These are phyloP conservation scores for Daldinia loculata DNA, from an alignment of 495 filamentous ascomycete species.

Conservation along the genomic window DNA sequence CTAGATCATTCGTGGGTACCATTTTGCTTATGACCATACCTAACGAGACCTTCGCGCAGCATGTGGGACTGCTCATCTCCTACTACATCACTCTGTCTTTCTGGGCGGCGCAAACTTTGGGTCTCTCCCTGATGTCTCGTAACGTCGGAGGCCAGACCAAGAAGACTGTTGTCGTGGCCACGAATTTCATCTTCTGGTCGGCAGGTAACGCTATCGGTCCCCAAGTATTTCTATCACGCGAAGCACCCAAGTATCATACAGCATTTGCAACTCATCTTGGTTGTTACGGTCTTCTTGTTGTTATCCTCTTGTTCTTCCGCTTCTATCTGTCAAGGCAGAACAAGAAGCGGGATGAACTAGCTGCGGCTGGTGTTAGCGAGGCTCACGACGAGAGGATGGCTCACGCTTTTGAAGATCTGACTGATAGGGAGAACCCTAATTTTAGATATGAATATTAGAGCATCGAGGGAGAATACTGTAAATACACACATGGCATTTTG, in stretches of 20 bases:
- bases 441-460: constrained; percentile 61
- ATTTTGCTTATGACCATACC: constrained; percentile 63
- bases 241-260: constrained; percentile 61
- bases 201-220: constrained; percentile 62
- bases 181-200: constrained; percentile 61
- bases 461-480: too few relatives aligned
- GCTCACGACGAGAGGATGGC: constrained; percentile 53
- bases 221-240: constrained; percentile 61
- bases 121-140: constrained; percentile 59
- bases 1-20: constrained; percentile 63
- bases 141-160: constrained; percentile 67
- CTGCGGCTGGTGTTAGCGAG: constrained; percentile 52
- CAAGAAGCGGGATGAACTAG: constrained; percentile 56
- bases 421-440: constrained; percentile 65
- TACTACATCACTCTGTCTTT: constrained; percentile 67
- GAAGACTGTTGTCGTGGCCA: constrained; percentile 57
- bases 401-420: constrained; percentile 67
- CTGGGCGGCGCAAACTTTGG: constrained; percentile 65
- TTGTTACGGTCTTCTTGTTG: constrained; percentile 59
- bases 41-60: constrained; percentile 52
- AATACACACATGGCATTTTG: background rate
- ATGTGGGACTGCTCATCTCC: constrained; percentile 62
- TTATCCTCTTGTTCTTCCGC: constrained; percentile 57
- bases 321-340: constrained; percentile 59
- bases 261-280: constrained; percentile 65